Evolutionary conservation across 2,329 filamentous ascomycete species (phyloP), one percentile per base, ranked within the genome.

Genomic region (Verticillium longisporum): DNA sequence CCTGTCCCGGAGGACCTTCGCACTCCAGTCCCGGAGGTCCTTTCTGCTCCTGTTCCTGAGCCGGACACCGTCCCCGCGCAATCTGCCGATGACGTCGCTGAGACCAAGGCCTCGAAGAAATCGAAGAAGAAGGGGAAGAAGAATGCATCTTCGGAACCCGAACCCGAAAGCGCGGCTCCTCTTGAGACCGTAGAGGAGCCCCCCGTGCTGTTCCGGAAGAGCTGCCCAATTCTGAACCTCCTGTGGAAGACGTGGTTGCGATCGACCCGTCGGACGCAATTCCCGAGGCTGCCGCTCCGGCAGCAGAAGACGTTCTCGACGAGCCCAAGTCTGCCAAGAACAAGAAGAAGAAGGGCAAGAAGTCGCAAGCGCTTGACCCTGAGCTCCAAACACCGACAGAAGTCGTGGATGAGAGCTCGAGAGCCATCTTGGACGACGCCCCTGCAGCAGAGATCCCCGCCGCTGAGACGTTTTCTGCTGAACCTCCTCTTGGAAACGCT

Each of bases 81-180:
- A 15, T 34, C 57, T 36, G 53, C 57, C 36, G 18, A 33, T 14
- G 61, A 63, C n/a, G 57, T 63, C 7, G 6, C 33, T 11, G 54
- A 59, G 21, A 58, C 56, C 4, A 61, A 64, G 38, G 56, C 60
- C 6, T 62, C 61, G 31, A 69, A 70, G 61, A 69, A 70, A 59
- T 62, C 55, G 56, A 62, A 70, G 31, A 67, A 64, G 61, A 57
- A 57, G 34, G 32, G 32, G 1, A 55, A 55, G 18, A 34, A 34
- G 26, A n/a, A 13, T n/a, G n/a, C 45, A 21, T 50, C 45, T 11
- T 26, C 5, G 26, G 60, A 61, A 36, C 32, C 60, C 21, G 59
- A 33, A 37, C 18, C 45, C 13, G 45, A 50, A 10, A 18, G n/a
- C n/a, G 18, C 18, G 15, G 15, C 58, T 32, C 50, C 58, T 18